These are phyloP conservation scores for Phytophthora sansomeana DNA, from an alignment of 352 stramenopile genomes.

Conservation along the genomic window DNA sequence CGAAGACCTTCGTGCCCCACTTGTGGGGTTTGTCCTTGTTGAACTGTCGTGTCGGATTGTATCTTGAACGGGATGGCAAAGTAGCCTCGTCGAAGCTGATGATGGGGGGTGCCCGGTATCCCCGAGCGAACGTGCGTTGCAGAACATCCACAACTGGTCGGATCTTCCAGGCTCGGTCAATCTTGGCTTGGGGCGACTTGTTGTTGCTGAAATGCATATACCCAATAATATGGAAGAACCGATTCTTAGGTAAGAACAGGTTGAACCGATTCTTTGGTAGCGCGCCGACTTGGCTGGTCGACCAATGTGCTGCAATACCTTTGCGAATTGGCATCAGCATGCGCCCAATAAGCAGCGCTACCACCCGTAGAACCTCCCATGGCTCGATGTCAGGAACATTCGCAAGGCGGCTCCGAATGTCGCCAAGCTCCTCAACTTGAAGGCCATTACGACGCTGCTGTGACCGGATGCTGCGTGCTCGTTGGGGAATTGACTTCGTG, in stretches of 20 bases:
- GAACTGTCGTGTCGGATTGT: slow-evolving; percentile 24
- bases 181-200: background rate
- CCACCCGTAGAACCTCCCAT: slow-evolving; percentile 2
- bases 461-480: background rate
- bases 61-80: background rate
- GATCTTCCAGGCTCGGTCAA: slow-evolving; percentile 19
- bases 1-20: slow-evolving; percentile 24
- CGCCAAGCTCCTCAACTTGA: background rate
- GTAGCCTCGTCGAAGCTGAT: slow-evolving; percentile 24
- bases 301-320: slow-evolving; percentile 6
- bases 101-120: background rate
- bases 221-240: slow-evolving; percentile 13
- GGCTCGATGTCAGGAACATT: background rate
- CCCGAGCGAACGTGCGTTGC: slow-evolving; percentile 8
- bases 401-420: background rate
- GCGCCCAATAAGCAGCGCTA: background rate
- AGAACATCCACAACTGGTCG: slow-evolving; percentile 8
- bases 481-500: background rate
- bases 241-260: background rate
- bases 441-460: slow-evolving; percentile 4
- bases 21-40: slow-evolving; percentile 28
- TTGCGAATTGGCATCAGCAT: slow-evolving; percentile 5
- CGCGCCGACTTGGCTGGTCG: background rate
- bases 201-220: slow-evolving; percentile 27
- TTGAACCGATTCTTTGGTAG: background rate